phyloP scores from a whole-genome alignment of 2,329 filamentous ascomycete species.

The Rutstroemia sydowiana region DNA sequence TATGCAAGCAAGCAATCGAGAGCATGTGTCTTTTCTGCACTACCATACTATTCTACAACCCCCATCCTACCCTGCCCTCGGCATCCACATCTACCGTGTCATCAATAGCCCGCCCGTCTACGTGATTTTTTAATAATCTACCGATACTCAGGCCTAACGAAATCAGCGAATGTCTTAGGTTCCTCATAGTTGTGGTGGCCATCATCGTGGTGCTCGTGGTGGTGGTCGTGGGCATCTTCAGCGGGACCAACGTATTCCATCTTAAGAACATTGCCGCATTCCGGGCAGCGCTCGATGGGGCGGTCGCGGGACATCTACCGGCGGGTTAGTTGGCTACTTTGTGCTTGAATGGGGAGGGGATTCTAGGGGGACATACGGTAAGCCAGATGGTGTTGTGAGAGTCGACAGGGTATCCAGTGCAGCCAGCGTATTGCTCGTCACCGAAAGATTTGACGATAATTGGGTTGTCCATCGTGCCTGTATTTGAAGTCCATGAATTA shows the following conservation, averaged over 20 bases:
- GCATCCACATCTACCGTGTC: not conserved
- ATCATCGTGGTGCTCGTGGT: constrained; percentile 43
- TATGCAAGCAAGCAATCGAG: not conserved
- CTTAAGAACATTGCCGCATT: constrained; percentile 96
- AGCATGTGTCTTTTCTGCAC: not conserved
- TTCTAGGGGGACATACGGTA: constrained; percentile 48
- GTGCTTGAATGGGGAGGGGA: not conserved
- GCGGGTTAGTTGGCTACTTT: not conserved
- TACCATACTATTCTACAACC: constrained; percentile 1
- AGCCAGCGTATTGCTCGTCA: constrained; percentile 93
- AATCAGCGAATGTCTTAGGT: constrained; percentile 96
- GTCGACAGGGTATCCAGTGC: constrained; percentile 89
- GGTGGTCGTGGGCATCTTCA: constrained; percentile 53
- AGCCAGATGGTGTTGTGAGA: constrained; percentile 89
- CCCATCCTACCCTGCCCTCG: not conserved
- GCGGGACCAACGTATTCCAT: constrained; percentile 90
- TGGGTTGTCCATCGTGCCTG: constrained; percentile 82
- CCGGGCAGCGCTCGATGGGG: constrained; percentile 88
- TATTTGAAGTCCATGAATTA: not conserved
- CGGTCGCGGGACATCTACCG: constrained; percentile 74
- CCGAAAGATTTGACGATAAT: constrained; percentile 87
- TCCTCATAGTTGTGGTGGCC: constrained; percentile 59
- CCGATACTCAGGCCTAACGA: constrained; percentile 89
- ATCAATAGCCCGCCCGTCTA: not conserved
- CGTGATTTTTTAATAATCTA: constrained; percentile 38